phyloP scores from a whole-genome alignment of 768 basidiomycete genomes.

The Leccinum subgranulosum region DNA sequence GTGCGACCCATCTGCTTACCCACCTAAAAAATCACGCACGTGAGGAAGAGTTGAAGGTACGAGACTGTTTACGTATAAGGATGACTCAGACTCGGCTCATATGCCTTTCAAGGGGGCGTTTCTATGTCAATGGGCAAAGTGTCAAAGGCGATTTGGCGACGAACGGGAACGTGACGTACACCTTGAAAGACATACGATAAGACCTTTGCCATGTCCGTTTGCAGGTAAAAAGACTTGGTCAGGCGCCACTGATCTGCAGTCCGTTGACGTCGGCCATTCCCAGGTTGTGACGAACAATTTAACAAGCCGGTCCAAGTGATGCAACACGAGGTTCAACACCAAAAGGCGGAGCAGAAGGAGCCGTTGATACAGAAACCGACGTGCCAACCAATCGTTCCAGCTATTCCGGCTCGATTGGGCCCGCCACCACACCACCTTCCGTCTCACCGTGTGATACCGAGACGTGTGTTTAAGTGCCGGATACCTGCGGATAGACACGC shows the following conservation, averaged over 20 bases:
- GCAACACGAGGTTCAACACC: constrained; percentile 46
- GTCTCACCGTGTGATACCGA: constrained; percentile 47
- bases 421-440: constrained; percentile 45
- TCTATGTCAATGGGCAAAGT: constrained; percentile 56
- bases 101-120: constrained; percentile 33
- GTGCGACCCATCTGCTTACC: constrained; percentile 42
- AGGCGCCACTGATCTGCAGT: background rate
- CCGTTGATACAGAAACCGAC: constrained; percentile 24
- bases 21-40: constrained; percentile 46
- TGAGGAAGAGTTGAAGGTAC: constrained; percentile 30
- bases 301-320: constrained; percentile 43
- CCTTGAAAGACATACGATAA: constrained; percentile 45
- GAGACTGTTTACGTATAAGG: constrained; percentile 5
- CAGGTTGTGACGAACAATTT: constrained; percentile 55
- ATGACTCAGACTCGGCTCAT: constrained; percentile 5
- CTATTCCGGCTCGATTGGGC: constrained; percentile 31
- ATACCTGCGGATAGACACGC: constrained; percentile 54
- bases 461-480: constrained; percentile 39
- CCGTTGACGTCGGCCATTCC: constrained; percentile 10
- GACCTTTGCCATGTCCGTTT: constrained; percentile 29
- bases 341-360: constrained; percentile 18
- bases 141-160: constrained; percentile 42
- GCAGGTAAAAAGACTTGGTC: constrained; percentile 39
- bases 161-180: constrained; percentile 43
- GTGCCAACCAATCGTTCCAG: constrained; percentile 34